Evolutionary conservation across 1,284 basidiomycete species (phyloP).

Genomic region (Ceratobasidium sp.): DNA sequence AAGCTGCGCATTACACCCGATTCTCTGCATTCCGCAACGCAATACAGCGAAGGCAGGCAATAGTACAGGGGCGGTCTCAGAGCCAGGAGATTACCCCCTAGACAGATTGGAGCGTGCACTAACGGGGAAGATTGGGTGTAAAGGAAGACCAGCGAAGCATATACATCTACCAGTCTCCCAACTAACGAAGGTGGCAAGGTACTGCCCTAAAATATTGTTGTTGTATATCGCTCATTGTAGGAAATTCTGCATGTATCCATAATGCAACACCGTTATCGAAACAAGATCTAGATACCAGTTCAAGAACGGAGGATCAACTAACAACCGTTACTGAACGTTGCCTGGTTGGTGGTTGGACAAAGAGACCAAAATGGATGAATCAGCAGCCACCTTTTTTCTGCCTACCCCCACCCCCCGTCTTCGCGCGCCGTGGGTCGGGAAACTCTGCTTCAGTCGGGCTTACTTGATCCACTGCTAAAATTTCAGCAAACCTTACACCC

Average conservation of each 20-base stretch:
- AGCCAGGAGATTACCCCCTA: constrained; percentile 22
- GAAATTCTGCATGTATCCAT: constrained; percentile 7
- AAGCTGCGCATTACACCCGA: constrained; percentile 2
- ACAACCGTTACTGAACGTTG: not conserved
- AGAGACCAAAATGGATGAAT: not conserved
- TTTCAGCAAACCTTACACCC: no score
- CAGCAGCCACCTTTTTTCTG: not conserved
- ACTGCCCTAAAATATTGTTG: no score
- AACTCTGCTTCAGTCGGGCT: no score
- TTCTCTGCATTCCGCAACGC: constrained; percentile 5
- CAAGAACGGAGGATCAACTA: not conserved
- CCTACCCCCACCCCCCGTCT: not conserved
- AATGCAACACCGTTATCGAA: not conserved
- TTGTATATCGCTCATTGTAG: not conserved
- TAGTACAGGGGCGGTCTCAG: not conserved
- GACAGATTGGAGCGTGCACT: not conserved
- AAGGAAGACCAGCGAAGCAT: not conserved
- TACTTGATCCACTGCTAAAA: no score
- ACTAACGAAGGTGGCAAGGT: not conserved
- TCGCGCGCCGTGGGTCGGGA: no score
- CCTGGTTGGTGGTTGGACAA: no score
- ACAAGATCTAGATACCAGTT: not conserved
- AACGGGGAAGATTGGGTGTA: not conserved
- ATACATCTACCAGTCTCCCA: not conserved
- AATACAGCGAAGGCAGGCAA: not conserved